A percentile compares a stretch with the other conserved stretches of the same genome.
phyloP scores from a whole-genome alignment of 331 rosid species.

The Cucumis variabilis region DNA sequence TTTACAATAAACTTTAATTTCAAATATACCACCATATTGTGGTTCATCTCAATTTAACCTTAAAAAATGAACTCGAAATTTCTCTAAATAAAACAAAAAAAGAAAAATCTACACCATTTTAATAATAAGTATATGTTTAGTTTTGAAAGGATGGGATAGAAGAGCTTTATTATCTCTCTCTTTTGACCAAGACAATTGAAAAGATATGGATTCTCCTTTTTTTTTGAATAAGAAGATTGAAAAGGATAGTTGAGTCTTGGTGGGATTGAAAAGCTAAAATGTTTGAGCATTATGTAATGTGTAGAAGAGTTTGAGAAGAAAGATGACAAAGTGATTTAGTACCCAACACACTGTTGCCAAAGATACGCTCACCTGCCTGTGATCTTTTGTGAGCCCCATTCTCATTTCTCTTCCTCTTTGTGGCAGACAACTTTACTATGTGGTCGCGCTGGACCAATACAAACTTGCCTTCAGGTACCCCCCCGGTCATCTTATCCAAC shows the following conservation, averaged over 20 bases:
- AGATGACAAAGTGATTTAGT: neutral
- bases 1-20: too few species aligned
- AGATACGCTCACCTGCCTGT: constrained; percentile 15
- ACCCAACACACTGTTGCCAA: neutral
- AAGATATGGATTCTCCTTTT: neutral
- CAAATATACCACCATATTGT: too few species aligned
- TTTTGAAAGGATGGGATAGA: too few species aligned
- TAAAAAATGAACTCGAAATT: too few species aligned
- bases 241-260: neutral
- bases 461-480: neutral
- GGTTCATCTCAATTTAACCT: too few species aligned
- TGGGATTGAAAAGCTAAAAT: neutral
- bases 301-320: neutral
- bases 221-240: neutral
- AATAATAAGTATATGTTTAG: too few species aligned
- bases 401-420: neutral
- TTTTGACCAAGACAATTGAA: too few species aligned
- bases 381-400: constrained; percentile 2
- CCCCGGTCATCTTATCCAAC: neutral
- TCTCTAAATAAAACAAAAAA: too few species aligned
- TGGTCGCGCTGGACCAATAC: neutral
- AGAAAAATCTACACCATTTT: too few species aligned
- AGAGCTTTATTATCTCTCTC: neutral
- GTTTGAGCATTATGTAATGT: neutral
- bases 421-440: neutral